A percentile compares a stretch with the other conserved stretches of the same genome.
These are phyloP conservation scores for Diplogelasinospora grovesii DNA, from an alignment of 495 filamentous ascomycete genomes.

Conservation along the genomic window DNA sequence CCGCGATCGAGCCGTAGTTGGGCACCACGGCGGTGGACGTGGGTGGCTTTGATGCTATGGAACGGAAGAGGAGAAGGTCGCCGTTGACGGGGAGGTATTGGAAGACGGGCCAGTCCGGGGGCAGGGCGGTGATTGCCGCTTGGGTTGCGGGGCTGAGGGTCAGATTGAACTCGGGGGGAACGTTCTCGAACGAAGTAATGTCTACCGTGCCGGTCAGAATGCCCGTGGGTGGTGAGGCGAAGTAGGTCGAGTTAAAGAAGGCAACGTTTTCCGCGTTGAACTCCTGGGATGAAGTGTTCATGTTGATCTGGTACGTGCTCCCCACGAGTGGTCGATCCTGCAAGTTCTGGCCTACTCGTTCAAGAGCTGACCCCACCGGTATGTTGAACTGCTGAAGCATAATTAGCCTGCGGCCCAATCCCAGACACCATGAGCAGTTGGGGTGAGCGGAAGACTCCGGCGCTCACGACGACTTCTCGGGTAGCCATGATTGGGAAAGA, in stretches of 20 bases:
- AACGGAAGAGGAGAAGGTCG: no score
- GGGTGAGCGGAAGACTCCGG: constrained; percentile 41
- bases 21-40: constrained; percentile 2
- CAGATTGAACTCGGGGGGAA: constrained; percentile 29
- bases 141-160: constrained; percentile 13
- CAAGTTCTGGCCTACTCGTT: constrained; percentile 46
- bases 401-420: constrained; percentile 35
- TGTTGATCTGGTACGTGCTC: constrained; percentile 5
- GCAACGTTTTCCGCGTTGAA: constrained; percentile 4
- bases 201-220: constrained; percentile 34
- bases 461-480: constrained; percentile 44
- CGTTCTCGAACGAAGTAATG: constrained; percentile 44
- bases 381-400: constrained; percentile 33
- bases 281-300: background rate
- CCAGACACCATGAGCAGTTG: constrained; percentile 53
- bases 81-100: constrained; percentile 42
- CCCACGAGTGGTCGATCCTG: constrained; percentile 9
- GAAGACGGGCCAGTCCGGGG: constrained; percentile 53
- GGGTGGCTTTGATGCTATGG: constrained; percentile 28
- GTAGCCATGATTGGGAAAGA: constrained; percentile 15
- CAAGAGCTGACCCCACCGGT: constrained; percentile 31
- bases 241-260: constrained; percentile 28
- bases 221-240: constrained; percentile 22
- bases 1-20: constrained; percentile 36
- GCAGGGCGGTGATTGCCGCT: constrained; percentile 23